Evolutionary conservation across 202 grass and related monocot genomes (phyloP), one percentile per base, ranked within the genome.

Genomic region (Bolboschoenoplectus hybrid): DNA sequence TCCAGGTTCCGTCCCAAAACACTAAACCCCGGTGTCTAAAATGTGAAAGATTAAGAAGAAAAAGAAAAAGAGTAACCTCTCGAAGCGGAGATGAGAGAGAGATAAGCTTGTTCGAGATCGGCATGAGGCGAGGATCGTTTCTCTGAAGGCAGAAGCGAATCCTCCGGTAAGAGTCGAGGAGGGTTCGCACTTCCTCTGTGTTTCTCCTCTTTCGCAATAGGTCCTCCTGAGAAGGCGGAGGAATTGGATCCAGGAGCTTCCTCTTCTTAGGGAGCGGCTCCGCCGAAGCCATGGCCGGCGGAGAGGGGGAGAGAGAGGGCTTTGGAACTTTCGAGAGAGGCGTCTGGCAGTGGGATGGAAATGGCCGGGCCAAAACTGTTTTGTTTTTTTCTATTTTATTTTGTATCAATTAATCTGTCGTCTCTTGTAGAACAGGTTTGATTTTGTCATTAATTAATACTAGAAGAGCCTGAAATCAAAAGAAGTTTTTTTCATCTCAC

Each of bases 251-350:
- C 32, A 85, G 80, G 52, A 93, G 36, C 87, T 85, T 97, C 78
- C 95, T 83, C 85, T 97, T 97, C 93, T 97, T 97, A 53, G 91
- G 93, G 68, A 91, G 93, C 69, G 93, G 93, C 81, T 97, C 95
- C 86, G 89, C 71, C 70, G 88, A 71, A 85, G 83, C 56, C 88
- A 91, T 89, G 86, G 82, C 74, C 57, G 72, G 56, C 32, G 26
- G 86, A 80, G 16, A 55, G 19, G 32, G 41, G 68, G 56, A 43
- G 49, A 4, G 14, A 57, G 9, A 9, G 34, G 81, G 5, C 19
- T 14, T 85, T 1, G n/a, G 72, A 85, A 72, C 1, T 46, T 72
- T 5, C 5, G 41, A 20, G 68, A 46, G 26, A 9, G 43, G 68
- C 43, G 65, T 40, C 26, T 41, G 7, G 65, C 36, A 41, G 65